These are phyloP conservation scores for Aspergillus homomorphus DNA, from an alignment of 495 filamentous ascomycete genomes.

Conservation along the genomic window DNA sequence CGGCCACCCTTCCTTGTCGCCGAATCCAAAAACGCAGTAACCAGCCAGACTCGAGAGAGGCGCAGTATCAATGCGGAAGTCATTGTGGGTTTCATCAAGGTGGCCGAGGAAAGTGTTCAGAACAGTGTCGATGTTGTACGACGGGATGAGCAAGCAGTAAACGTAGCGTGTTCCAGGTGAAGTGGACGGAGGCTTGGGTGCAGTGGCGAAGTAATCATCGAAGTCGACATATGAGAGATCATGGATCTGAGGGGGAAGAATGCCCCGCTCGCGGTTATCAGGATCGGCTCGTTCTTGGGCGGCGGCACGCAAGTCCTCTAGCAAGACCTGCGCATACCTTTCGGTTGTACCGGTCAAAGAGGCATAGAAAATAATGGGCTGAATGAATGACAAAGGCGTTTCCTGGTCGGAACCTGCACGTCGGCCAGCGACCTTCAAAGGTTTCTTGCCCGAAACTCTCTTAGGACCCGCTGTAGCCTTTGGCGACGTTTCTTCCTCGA, in stretches of 20 bases:
- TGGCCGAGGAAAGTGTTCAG: slow-evolving; percentile 79
- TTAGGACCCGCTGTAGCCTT: slow-evolving; percentile 34
- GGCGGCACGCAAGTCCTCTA: slow-evolving; percentile 46
- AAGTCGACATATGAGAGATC: slow-evolving; percentile 84
- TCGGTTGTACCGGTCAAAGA: slow-evolving; percentile 81
- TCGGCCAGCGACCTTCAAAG: slow-evolving; percentile 26
- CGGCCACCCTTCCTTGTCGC: slow-evolving; percentile 87
- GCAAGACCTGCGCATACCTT: slow-evolving; percentile 56
- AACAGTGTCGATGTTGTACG: slow-evolving; percentile 89
- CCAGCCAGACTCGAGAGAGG: slow-evolving; percentile 73
- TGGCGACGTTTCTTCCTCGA: slow-evolving; percentile 6
- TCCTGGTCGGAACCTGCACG: slow-evolving; percentile 20
- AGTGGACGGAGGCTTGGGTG: slow-evolving; percentile 50
- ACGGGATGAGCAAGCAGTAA: slow-evolving; percentile 79
- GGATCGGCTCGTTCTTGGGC: slow-evolving; percentile 28
- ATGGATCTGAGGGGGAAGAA: slow-evolving; percentile 62
- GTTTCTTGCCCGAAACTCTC: slow-evolving; percentile 39
- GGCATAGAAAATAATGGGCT: slow-evolving; percentile 82
- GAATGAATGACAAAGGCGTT: slow-evolving; percentile 45
- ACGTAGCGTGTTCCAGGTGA: slow-evolving; percentile 57
- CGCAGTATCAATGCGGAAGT: slow-evolving; percentile 91
- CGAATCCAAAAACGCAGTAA: slow-evolving; percentile 91
- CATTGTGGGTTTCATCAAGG: slow-evolving; percentile 85
- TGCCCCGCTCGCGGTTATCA: slow-evolving; percentile 32
- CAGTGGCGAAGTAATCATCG: slow-evolving; percentile 81